Base-by-base conservation (phyloP, 495 filamentous ascomycete genomes). In the Aspergillus campestris region DNA sequence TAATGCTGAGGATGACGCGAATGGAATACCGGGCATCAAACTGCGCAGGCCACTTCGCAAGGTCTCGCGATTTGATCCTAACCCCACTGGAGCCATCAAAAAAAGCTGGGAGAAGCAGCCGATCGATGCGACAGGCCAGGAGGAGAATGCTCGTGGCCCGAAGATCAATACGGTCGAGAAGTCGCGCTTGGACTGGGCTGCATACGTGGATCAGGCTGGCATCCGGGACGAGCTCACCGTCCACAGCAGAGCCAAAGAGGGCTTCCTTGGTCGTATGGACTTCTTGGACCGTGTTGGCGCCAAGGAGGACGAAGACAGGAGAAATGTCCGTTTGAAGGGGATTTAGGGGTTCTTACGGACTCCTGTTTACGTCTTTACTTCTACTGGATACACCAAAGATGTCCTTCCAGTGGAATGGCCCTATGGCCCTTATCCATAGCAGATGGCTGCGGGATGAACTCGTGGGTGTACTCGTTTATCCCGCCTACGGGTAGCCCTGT, bases 81-180 rank as follows among this genome's bases (percentile, higher is more conserved):
- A 76, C 44, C 68, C 73, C 12, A 61, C 60, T 11, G 62, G 65
- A n/a, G 44, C 59, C 15, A 72, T 75, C 51, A 74, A 73, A 59
- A 70, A 74, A 60, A 70, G 67, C 60, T 67, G 68, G 71, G 60
- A 69, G 62, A 69, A 67, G 56, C 61, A 66, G 37, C 38, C 55
- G 7, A 31, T 48, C 27, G 62, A 60, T 31, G 37, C 43, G 18
- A 44, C 43, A 14, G 48, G 45, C 10, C 42, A 46, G 37, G 57
- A 56, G 34, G 56, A 59, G 30, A 60, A 67, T 50, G 71, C 72
- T 5, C 75, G 75, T 45, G 83, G 85, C 38, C 81, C 83, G 59
- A 96, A 96, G 58, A 76, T 97, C 58, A 97, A 95, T 60, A 94
- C 90, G 1, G 84, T 98, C 15, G 89, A 97, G 69, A 98, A 98